Base-by-base conservation (phyloP, 2,329 filamentous ascomycete genomes). In the Albophoma yamanashiensis region DNA sequence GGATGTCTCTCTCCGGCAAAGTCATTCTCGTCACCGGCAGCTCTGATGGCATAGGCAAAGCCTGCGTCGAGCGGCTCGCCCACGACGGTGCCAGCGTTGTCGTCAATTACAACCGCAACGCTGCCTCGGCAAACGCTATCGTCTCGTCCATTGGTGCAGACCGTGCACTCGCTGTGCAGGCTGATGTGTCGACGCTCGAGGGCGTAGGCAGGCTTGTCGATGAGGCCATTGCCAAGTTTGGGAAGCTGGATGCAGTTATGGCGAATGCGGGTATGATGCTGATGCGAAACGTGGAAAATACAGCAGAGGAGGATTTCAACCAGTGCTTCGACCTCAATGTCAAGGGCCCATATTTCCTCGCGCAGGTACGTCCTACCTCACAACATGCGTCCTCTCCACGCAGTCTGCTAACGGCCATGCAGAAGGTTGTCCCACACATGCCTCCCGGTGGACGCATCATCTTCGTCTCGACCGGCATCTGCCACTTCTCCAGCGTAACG, bases 11-110 rank as follows among this genome's bases (percentile, higher is more conserved):
- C 50, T 66, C 70, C 20, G 73, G 71, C 47, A 77, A 74, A 64
- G 68, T 74, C 27, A 59, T 80, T 64, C 73, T 85, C 67, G 74
- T 85, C 69, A 84, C 82, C 36, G 82, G 77, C 59, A 75, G 76
- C 61, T 81, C 80, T 58, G 82, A 82, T 63, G 84, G 84, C 60
- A 87, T 87, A 64, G 84, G 83, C 34, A 75, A 78, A 58, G 82
- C 83, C 60, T 80, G 79, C 59, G 82, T 81, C 64, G 76, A 83
- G 60, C 79, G 80, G 60, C 79, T 85, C 58, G 80, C 80, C 68
- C 73, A 75, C 62, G 78, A 80, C 59, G 84, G 84, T 43, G 80
- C 79, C 67, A 80, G 75, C 64, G 79, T 87, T 57, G 74, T 86
- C 58, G 74, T 87, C 66, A 86, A 85, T 71, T 87, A 86, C 71